Conservation (phyloP, 2,329 filamentous ascomycete species). For the Fusarium sp. region DNA sequence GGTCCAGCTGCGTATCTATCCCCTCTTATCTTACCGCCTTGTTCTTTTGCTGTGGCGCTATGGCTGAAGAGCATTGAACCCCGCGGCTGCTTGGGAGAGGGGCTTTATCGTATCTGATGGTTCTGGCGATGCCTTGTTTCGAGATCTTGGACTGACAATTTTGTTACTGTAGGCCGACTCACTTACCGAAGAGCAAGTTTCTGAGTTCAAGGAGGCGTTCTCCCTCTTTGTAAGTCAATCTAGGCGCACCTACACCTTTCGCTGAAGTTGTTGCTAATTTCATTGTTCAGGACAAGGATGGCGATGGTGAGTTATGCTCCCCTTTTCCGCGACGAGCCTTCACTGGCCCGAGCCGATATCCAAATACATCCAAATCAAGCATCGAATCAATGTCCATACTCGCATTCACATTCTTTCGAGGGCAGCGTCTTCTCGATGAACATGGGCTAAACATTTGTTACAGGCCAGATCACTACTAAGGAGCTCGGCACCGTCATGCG, state of each 20-base stretch:
- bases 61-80: slow-evolving; percentile 41
- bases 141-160: slow-evolving; percentile 41
- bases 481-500: slow-evolving; percentile 92
- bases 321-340: slow-evolving; percentile 27
- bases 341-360: slow-evolving; percentile 19
- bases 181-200: slow-evolving; percentile 99
- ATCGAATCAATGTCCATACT: background rate
- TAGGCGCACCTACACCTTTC: background rate
- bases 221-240: slow-evolving; percentile 91
- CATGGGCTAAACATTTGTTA: slow-evolving; percentile 38
- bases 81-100: slow-evolving; percentile 45
- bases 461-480: slow-evolving; percentile 92
- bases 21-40: slow-evolving; percentile 14
- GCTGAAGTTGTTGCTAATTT: slow-evolving; percentile 43
- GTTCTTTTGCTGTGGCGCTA: slow-evolving; percentile 19
- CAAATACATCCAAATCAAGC: slow-evolving; percentile 18
- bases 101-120: slow-evolving; percentile 41
- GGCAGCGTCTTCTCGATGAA: slow-evolving; percentile 20
- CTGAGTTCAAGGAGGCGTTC: slow-evolving; percentile 99
- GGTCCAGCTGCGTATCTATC: slow-evolving; percentile 8
- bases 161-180: slow-evolving; percentile 81
- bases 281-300: slow-evolving; percentile 80
- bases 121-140: slow-evolving; percentile 34
- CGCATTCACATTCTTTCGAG: slow-evolving; percentile 1
- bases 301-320: slow-evolving; percentile 77